Evolutionary conservation across 2,329 filamentous ascomycete species (phyloP).

Genomic region (Xylariaceae sp.): DNA sequence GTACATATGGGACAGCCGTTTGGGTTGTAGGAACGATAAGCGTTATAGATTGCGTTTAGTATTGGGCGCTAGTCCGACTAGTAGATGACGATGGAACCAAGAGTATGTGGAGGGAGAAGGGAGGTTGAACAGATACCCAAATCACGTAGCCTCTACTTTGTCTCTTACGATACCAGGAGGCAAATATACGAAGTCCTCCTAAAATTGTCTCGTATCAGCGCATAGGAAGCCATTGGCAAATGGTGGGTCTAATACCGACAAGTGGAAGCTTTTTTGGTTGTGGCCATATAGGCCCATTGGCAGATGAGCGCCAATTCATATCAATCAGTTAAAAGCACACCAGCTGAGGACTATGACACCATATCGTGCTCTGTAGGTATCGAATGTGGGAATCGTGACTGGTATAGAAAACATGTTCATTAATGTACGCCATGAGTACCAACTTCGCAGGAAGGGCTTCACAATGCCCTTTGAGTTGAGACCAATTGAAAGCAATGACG

Average conservation of each 20-base stretch:
- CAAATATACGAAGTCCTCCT: constrained; percentile 14
- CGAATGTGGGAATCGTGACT: neutral
- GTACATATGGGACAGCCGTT: constrained; percentile 6
- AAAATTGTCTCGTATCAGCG: neutral
- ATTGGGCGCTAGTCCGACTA: constrained; percentile 1
- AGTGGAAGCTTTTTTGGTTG: neutral
- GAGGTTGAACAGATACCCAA: neutral
- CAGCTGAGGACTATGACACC: neutral
- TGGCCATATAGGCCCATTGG: neutral
- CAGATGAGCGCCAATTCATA: constrained; percentile 6
- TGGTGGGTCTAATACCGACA: constrained; percentile 4
- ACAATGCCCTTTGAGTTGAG: too few relatives aligned
- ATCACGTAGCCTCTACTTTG: constrained; percentile 2
- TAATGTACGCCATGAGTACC: too few relatives aligned
- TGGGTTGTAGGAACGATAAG: constrained; percentile 17
- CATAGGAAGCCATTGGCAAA: neutral
- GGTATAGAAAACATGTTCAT: neutral
- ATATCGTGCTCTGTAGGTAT: neutral
- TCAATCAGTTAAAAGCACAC: neutral
- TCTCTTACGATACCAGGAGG: neutral
- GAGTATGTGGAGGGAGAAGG: constrained; percentile 1
- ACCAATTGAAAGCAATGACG: neutral
- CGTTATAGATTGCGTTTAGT: constrained; percentile 2
- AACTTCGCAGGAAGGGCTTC: too few relatives aligned
- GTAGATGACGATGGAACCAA: constrained; percentile 7